Conservation (phyloP, 495 filamentous ascomycete species). For the Annulohypoxylon stygium region DNA sequence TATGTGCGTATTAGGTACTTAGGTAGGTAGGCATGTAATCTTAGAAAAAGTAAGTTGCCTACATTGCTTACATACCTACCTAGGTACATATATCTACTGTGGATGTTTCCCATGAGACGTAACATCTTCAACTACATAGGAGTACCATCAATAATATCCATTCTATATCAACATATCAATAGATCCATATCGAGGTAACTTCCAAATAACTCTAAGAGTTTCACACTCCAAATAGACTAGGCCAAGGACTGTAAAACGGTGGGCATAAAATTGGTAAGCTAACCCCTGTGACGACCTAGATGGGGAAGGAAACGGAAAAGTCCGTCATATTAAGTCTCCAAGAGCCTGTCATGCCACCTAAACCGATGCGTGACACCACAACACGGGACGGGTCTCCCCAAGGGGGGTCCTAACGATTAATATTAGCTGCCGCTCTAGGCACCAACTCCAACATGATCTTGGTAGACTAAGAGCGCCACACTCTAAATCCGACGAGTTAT, state of each 20-base stretch:
- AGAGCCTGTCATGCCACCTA: background rate
- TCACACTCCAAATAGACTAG: no score
- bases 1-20: background rate
- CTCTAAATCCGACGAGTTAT: background rate
- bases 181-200: no score
- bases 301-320: background rate
- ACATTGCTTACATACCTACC: background rate
- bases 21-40: no score
- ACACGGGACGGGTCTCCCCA: slow-evolving; percentile 1
- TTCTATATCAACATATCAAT: no score
- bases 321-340: background rate
- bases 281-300: background rate
- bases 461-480: slow-evolving; percentile 8
- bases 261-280: background rate
- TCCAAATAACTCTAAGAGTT: background rate
- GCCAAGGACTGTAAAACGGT: background rate
- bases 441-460: slow-evolving; percentile 1
- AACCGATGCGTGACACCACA: background rate
- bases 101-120: no score
- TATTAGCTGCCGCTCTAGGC: no score
- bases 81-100: no score
- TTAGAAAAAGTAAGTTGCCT: background rate
- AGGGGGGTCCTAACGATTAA: background rate
- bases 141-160: no score
- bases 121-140: no score